Conservation (phyloP, 2,329 filamentous ascomycete genomes). For the Colletotrichum viniferum region DNA sequence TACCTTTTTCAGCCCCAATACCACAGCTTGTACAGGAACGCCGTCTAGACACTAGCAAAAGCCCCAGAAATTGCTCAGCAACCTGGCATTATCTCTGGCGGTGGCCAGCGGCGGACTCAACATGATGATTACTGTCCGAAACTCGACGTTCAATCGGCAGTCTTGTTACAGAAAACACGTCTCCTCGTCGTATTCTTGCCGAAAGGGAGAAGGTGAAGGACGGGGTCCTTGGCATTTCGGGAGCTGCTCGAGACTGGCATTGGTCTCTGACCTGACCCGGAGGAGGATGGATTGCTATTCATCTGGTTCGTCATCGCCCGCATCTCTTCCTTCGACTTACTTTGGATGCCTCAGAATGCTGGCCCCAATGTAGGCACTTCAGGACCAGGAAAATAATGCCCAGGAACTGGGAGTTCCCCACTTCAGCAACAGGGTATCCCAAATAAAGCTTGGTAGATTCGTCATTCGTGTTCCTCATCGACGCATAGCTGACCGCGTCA, state of each 20-base stretch:
- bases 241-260: too few species aligned
- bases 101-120: conserved; percentile 30
- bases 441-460: too few species aligned
- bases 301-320: too few species aligned
- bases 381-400: too few species aligned
- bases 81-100: background rate
- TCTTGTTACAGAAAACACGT: conserved; percentile 69
- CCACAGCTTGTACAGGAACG: conserved; percentile 31
- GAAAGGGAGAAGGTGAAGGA: conserved; percentile 66
- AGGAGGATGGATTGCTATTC: too few species aligned
- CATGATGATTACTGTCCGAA: conserved; percentile 36
- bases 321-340: too few species aligned
- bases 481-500: too few species aligned
- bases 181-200: conserved; percentile 72
- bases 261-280: fast-evolving
- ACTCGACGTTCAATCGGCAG: conserved; percentile 45
- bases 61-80: background rate
- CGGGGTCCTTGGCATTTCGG: conserved; percentile 62
- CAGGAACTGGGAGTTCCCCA: fast-evolving
- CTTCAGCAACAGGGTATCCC: too few species aligned
- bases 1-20: too few species aligned
- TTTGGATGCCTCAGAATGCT: too few species aligned
- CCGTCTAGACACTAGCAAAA: background rate
- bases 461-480: fast-evolving
- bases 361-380: too few species aligned